A percentile compares a stretch with the other conserved stretches of the same genome.
These are phyloP conservation scores for Boletus insuetus DNA, from an alignment of 768 basidiomycete species.

Conservation along the genomic window DNA sequence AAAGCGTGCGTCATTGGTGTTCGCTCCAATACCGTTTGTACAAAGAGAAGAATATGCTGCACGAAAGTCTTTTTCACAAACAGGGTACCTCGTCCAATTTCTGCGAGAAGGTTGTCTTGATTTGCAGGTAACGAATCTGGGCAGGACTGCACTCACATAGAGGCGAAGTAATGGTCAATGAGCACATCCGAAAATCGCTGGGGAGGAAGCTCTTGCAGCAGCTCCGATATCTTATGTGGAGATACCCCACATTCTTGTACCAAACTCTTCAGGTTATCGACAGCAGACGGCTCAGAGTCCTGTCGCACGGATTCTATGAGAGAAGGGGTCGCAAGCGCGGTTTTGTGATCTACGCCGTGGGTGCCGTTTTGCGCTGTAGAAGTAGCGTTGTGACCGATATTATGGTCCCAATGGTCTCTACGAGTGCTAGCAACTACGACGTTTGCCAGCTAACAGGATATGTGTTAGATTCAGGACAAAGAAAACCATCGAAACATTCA, in stretches of 20 bases:
- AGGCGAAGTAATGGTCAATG: slow-evolving; percentile 76
- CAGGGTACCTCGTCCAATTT: slow-evolving; percentile 92
- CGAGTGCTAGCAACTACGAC: slow-evolving; percentile 45
- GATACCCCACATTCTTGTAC: slow-evolving; percentile 92
- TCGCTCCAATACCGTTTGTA: slow-evolving; percentile 57
- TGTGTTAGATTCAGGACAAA: slow-evolving; percentile 20
- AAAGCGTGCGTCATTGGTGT: slow-evolving; percentile 77
- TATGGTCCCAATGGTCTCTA: slow-evolving; percentile 28
- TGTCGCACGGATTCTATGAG: slow-evolving; percentile 43
- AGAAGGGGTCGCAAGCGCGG: slow-evolving; percentile 26
- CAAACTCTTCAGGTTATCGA: slow-evolving; percentile 79
- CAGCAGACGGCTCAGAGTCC: slow-evolving; percentile 51
- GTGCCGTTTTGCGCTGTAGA: slow-evolving; percentile 22
- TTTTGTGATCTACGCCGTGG: slow-evolving; percentile 27
- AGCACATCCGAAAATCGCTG: slow-evolving; percentile 71
- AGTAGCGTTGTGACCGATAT: slow-evolving; percentile 5
- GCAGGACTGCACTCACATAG: slow-evolving; percentile 50
- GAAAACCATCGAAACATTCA: slow-evolving; percentile 33
- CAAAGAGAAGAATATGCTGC: slow-evolving; percentile 65
- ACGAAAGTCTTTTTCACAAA: slow-evolving; percentile 83
- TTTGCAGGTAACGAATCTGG: not conserved
- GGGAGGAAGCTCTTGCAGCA: slow-evolving; percentile 85
- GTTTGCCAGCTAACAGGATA: slow-evolving; percentile 46
- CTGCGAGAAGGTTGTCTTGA: slow-evolving; percentile 36
- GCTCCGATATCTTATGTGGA: slow-evolving; percentile 86